Evolutionary conservation across 2,329 filamentous ascomycete species (phyloP).

Genomic region (Colletotrichum sp.): DNA sequence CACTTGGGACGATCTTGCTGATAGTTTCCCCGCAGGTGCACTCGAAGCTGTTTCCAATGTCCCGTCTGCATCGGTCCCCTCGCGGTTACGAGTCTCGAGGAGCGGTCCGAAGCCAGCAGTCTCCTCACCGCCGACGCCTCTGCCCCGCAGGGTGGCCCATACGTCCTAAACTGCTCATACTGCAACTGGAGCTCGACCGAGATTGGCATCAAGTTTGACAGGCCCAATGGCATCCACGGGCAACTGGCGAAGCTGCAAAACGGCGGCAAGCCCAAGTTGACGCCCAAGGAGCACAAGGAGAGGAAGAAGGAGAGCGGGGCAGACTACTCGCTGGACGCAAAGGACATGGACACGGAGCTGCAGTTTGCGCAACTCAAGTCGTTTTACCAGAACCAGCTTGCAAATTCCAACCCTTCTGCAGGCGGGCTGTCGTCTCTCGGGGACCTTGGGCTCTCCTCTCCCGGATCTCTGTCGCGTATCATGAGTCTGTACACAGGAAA

Average conservation of each 20-base stretch:
- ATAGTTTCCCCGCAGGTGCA: conserved; percentile 65
- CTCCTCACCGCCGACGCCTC: conserved; percentile 50
- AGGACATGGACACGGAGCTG: conserved; percentile 65
- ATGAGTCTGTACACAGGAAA: conserved; percentile 86
- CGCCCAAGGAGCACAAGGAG: conserved; percentile 55
- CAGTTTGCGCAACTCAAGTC: conserved; percentile 76
- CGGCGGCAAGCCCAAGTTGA: conserved; percentile 57
- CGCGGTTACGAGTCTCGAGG: conserved; percentile 73
- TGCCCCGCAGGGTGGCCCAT: conserved; percentile 55
- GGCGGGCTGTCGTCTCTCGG: conserved; percentile 49
- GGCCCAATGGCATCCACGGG: conserved; percentile 81
- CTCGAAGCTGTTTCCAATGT: conserved; percentile 94
- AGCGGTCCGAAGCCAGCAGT: conserved; percentile 45
- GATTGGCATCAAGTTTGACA: conserved; percentile 88
- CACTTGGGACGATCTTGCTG: neutral
- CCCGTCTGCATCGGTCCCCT: conserved; percentile 86
- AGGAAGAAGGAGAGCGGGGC: conserved; percentile 56
- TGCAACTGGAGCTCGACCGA: conserved; percentile 94
- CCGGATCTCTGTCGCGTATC: conserved; percentile 82
- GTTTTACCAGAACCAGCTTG: conserved; percentile 84
- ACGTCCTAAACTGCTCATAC: conserved; percentile 84
- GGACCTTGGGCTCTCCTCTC: conserved; percentile 72
- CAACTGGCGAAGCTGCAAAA: conserved; percentile 78
- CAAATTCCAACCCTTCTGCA: conserved; percentile 60
- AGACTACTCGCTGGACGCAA: conserved; percentile 42